Evolutionary conservation across 108 stramenopile genomes (phyloP).

Genomic region (Nitzschia palea): DNA sequence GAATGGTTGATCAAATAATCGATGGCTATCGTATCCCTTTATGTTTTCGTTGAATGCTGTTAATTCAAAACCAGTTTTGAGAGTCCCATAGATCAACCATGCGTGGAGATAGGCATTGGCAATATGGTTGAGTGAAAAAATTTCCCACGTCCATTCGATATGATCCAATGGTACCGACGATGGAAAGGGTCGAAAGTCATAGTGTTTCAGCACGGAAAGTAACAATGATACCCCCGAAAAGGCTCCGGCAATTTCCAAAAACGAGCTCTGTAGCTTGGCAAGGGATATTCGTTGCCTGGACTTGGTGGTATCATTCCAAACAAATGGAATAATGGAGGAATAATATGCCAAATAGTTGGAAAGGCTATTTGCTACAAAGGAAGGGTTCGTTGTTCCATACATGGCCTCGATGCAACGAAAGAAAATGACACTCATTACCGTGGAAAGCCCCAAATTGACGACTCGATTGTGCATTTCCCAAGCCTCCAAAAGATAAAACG

Average conservation of each 20-base stretch:
- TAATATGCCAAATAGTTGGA: constrained; percentile 46
- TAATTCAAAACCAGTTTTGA: constrained; percentile 21
- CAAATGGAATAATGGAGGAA: constrained; percentile 18
- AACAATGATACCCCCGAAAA: constrained; percentile 29
- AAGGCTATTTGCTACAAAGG: constrained; percentile 28
- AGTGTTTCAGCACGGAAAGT: constrained; percentile 25
- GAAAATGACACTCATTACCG: constrained; percentile 17
- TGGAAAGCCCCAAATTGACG: constrained; percentile 4
- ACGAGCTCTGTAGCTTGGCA: neutral
- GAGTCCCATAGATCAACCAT: constrained; percentile 19
- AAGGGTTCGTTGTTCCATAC: constrained; percentile 41
- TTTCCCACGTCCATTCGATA: constrained; percentile 20
- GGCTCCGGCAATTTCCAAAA: constrained; percentile 15
- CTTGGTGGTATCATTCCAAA: constrained; percentile 39
- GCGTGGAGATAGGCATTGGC: constrained; percentile 33
- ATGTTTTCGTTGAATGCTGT: constrained; percentile 21
- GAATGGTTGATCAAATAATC: constrained; percentile 38
- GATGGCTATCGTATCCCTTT: constrained; percentile 25
- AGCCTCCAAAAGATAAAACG: constrained; percentile 29
- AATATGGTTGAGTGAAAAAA: constrained; percentile 26
- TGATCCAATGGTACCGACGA: constrained; percentile 14
- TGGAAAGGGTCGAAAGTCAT: constrained; percentile 37
- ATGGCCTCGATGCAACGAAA: constrained; percentile 51
- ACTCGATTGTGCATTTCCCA: constrained; percentile 29
- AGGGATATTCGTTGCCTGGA: neutral